phyloP scores from a whole-genome alignment of 306 rosid genomes.

The Trifolium dubium region DNA sequence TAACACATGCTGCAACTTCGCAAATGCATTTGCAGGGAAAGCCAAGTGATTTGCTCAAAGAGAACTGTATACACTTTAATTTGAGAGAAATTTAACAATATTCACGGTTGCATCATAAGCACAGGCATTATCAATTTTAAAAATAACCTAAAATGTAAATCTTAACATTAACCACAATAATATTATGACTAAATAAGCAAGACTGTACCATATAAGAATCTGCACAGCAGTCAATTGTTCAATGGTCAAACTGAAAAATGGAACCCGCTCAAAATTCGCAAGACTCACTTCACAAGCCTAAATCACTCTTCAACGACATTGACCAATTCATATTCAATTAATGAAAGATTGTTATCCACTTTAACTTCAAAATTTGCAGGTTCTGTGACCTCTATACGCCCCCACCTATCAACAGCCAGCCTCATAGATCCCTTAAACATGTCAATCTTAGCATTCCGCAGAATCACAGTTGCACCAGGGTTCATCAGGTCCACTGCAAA shows the following conservation, averaged over 20 bases:
- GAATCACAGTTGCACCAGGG: constrained; percentile 58
- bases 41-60: background rate
- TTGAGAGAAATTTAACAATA: constrained; percentile 14
- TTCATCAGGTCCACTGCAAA: constrained; percentile 75
- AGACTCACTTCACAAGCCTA: constrained; percentile 43
- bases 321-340: constrained; percentile 84
- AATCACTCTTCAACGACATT: constrained; percentile 69
- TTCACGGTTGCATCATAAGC: constrained; percentile 32
- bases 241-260: constrained; percentile 46
- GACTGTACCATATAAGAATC: constrained; percentile 52
- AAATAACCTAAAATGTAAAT: constrained; percentile 32
- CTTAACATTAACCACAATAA: constrained; percentile 36
- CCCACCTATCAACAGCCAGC: constrained; percentile 92
- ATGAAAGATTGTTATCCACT: constrained; percentile 87
- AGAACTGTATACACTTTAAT: background rate
- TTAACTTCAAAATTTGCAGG: constrained; percentile 73
- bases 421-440: constrained; percentile 97
- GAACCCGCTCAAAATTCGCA: constrained; percentile 44
- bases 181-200: constrained; percentile 42
- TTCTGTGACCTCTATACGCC: constrained; percentile 74
- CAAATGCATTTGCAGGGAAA: constrained; percentile 15
- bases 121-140: constrained; percentile 19
- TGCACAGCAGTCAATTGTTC: constrained; percentile 47
- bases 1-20: background rate
- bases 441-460: constrained; percentile 91